Conservation (phyloP, 176 grass and related monocot species). For the bread wheat (Triticum aestivum) region DNA sequence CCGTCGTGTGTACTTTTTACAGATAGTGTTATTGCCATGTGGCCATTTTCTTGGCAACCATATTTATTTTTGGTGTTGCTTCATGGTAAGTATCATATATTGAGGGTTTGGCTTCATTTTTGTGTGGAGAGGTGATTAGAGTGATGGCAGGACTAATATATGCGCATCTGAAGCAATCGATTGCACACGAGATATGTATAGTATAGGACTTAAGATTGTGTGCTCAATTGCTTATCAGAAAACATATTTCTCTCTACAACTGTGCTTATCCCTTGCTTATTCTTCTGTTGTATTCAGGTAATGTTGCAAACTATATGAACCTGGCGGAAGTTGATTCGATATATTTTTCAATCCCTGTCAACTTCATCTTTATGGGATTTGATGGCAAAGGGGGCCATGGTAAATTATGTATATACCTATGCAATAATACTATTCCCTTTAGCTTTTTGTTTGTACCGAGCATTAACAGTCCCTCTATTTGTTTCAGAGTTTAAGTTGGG, state of each 20-base stretch:
- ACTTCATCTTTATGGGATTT: constrained; percentile 96
- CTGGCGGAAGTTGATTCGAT: constrained; percentile 80
- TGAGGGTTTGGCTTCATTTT: neutral
- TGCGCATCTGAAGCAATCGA: neutral
- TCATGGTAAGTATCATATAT: neutral
- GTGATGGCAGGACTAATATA: constrained; percentile 7
- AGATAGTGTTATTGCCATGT: neutral
- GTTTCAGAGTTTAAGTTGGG: constrained; percentile 74
- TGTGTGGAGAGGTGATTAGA: neutral
- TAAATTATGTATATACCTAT: constrained; percentile 33
- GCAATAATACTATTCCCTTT: neutral
- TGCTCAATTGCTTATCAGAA: neutral
- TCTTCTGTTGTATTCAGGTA: constrained; percentile 50
- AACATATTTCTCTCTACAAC: neutral
- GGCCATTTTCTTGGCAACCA: neutral
- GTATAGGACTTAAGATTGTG: neutral
- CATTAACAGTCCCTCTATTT: constrained; percentile 18
- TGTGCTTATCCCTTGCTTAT: neutral
- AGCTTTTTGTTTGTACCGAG: constrained; percentile 14
- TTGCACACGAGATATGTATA: neutral
- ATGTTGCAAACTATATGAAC: constrained; percentile 76
- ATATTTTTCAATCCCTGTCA: constrained; percentile 85
- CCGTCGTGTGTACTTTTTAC: neutral
- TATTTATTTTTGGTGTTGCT: neutral
- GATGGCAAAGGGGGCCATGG: constrained; percentile 93